Base-by-base conservation (phyloP, 192 early-diverging fungal genomes). In the Jimgerdemannia lactiflua region DNA sequence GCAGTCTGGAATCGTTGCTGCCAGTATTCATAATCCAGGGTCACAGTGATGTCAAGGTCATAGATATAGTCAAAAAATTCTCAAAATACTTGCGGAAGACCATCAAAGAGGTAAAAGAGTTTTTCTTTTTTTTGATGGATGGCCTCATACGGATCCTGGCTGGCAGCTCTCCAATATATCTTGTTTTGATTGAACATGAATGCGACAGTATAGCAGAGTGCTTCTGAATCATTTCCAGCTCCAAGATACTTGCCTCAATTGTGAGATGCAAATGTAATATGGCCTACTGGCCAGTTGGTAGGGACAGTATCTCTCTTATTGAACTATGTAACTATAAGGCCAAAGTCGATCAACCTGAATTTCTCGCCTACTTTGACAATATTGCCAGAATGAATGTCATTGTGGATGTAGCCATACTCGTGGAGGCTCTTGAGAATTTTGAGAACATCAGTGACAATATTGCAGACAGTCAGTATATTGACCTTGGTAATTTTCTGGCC, bases 111-210 rank as follows among this genome's bases (percentile, higher is more conserved):
- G n/a, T 69, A 69, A 69, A 43, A 42, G 68, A 4, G 68, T n/a
- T 69, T 69, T 69, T 43, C 42, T 69, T 69, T n/a, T 69, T 69
- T 69, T n/a, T 69, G 68, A 69, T 69, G 4, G 42, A 69, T n/a
- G 42, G 68, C 68, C 68, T 69, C 14, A 43, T 2, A 69, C 3
- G 68, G 68, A 69, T 69, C 68, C n/a, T 69, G 4, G 49, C 4
- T 54, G 68, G 68, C 68, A 69, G 42, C n/a, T 0, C 3, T 9
- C 68, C 68, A 69, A n/a, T 69, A 69, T 43, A 11, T n/a, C 68
- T 69, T 69, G 68, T 69, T 69, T 4, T 69, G 68, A 4, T 69
- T n/a, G 68, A 17, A 69, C 68, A 69, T 69, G 42, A 69, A 69
- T n/a, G 68, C 68, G n/a, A 69, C n/a, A 4, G 68, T 69, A 69